Evolutionary conservation across 2,329 filamentous ascomycete genomes (phyloP), one percentile per base, ranked within the genome.

Genomic region (Lasiodiplodia citricola): DNA sequence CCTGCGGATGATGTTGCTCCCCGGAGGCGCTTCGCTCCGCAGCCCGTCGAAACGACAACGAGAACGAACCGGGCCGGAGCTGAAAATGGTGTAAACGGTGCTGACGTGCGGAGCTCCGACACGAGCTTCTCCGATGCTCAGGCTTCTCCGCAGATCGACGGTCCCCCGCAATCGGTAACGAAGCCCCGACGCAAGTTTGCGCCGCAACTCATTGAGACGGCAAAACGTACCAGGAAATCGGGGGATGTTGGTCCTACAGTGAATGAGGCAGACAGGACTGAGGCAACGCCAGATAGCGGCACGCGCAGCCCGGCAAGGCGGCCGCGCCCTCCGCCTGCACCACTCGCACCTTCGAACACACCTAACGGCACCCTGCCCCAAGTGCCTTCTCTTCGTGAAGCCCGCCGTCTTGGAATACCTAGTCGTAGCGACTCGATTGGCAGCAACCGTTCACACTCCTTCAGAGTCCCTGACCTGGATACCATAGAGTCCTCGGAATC

Each of bases 191-290:
- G 84, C 52, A 86, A 80, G 70, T 97, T 96, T 78, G 87, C 90
- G 37, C 93, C 93, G 14, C 91, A 95, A 74, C 83, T 97, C 67
- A 90, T 97, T 70, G 93, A 95, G 79, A 94, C 92, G 2, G 91
- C 91, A 4, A 88, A 89, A 73, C 86, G 93, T 66, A 89, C 89
- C 41, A 88, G 91, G 71, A 89, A 89, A 74, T 87, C 87, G 18
- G 89, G 89, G 23, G 90, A 93, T 73, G 79, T 85, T 0, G 85
- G 85, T 6, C 88, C 89, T 23, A 87, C 89, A 37, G 87, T 89
- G 25, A 85, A 84, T 66, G 88, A 87, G 13, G 86, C 87, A 69
- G 89, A 92, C 80, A 92, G 90, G 81, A 93, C 91, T 44, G 91
- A 93, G 75, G 90, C 90, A 67, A 88, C 87, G 0, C 88, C 88